Base-by-base conservation (phyloP, 2,329 filamentous ascomycete genomes). In the Ascochyta koolunga region DNA sequence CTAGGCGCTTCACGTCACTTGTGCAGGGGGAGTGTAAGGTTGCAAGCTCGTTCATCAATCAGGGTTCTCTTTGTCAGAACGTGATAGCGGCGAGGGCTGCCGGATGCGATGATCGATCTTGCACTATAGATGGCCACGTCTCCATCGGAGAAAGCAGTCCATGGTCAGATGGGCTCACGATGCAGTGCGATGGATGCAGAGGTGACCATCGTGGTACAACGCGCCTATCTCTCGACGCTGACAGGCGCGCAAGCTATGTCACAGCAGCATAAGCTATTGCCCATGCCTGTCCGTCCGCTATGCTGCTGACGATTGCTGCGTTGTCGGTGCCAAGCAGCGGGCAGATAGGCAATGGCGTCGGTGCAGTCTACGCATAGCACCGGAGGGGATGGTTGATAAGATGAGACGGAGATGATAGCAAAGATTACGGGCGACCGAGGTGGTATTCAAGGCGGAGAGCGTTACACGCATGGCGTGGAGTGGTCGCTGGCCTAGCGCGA, bases 201-300 rank as follows among this genome's bases (percentile, higher is more conserved):
- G 41, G 68, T 66, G 61, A 67, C 64, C 62, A 50, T 69, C 59
- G 69, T 68, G 21, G 58, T 69, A 69, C 69, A 67, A 68, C 64
- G 55, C 44, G 63, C 59, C 61, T 64, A 67, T 69, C 63, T 63
- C 41, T 40, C 27, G 43, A 58, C 37, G 44, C 39, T 51, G 56
- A 56, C 50, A 29, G 56, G 43, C 44, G 36, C 43, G 38, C 51
- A 52, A 61, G 57, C 60, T 47, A 65, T 69, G 64, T 59, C 64
- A 71, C 67, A 41, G 54, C 64, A 64, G 57, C 66, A 68, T 63
- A 55, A 42, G 60, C 45, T 58, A 57, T 54, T 50, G 29, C 42
- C 29, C 16, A 49, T 46, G 45, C 29, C 16, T 27, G 37, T 32
- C 45, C 31, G 33, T 22, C 37, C 31, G 33, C 19, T 35, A 22